Percentiles rank a stretch among this genome's conserved stretches.
These are phyloP conservation scores for Colletotrichum sp. DNA, from an alignment of 2,329 filamentous ascomycete species.

Conservation along the genomic window DNA sequence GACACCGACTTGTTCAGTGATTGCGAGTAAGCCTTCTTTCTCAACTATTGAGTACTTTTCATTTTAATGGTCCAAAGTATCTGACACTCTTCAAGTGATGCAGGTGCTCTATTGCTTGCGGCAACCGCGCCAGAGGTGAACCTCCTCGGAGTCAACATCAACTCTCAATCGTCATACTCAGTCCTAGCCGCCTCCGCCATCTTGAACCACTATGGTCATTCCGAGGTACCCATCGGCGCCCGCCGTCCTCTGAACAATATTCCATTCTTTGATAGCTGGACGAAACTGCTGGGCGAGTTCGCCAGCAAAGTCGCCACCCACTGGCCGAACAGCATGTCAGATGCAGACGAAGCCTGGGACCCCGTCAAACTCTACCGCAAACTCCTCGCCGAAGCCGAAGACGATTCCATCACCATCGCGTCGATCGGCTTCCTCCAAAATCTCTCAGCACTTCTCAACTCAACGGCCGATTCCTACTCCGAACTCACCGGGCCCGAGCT, in stretches of 20 bases:
- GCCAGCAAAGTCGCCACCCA: constrained; percentile 49
- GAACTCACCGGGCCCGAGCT: constrained; percentile 43
- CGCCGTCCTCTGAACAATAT: constrained; percentile 42
- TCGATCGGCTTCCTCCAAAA: constrained; percentile 52
- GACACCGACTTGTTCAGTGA: constrained; percentile 54
- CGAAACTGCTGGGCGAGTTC: constrained; percentile 46
- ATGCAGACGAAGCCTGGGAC: constrained; percentile 40
- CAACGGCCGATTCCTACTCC: constrained; percentile 43
- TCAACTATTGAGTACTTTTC: neutral
- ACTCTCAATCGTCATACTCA: constrained; percentile 45
- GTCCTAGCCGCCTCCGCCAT: constrained; percentile 43
- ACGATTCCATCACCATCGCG: constrained; percentile 47
- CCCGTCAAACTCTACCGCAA: constrained; percentile 51
- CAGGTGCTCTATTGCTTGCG: constrained; percentile 45
- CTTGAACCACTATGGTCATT: constrained; percentile 43
- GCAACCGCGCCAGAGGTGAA: constrained; percentile 38
- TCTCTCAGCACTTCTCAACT: constrained; percentile 51
- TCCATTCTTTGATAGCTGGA: constrained; percentile 48
- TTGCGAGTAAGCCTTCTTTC: constrained; percentile 40
- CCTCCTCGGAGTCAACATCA: constrained; percentile 46
- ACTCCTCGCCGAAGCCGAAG: constrained; percentile 40
- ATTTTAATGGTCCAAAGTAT: neutral
- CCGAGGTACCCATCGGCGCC: constrained; percentile 39
- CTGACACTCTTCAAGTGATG: constrained; percentile 35
- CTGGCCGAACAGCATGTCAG: constrained; percentile 40